Evolutionary conservation across 352 stramenopile species (phyloP).

Genomic region (Phytophthora pistaciae): DNA sequence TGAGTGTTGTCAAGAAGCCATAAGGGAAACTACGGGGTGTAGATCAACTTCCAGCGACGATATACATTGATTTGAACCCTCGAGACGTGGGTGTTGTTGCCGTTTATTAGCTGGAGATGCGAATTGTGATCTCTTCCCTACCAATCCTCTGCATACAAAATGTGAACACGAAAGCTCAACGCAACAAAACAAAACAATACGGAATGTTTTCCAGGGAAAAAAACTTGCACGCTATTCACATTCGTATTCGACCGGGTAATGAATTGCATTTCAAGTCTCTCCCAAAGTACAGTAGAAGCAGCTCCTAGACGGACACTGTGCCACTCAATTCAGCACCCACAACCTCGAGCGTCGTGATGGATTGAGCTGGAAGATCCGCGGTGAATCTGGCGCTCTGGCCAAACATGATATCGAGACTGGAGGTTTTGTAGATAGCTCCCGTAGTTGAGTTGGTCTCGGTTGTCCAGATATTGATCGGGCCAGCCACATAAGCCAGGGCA

Average conservation of each 20-base stretch:
- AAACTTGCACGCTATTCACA: neutral
- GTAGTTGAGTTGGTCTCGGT: slow-evolving; percentile 12
- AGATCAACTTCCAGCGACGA: slow-evolving; percentile 1
- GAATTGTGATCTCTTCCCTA: neutral
- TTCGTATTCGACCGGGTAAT: neutral
- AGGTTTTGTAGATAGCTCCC: slow-evolving; percentile 19
- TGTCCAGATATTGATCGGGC: slow-evolving; percentile 17
- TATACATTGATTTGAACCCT: neutral
- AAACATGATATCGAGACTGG: slow-evolving; percentile 10
- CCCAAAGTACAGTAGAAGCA: neutral
- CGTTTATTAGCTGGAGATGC: neutral
- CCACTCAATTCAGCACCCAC: slow-evolving; percentile 9
- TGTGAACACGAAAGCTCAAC: too few species aligned
- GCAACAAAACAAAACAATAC: too few species aligned
- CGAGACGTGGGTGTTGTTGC: neutral
- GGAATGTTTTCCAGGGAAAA: too few species aligned
- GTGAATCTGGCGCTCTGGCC: slow-evolving; percentile 16
- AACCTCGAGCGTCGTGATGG: slow-evolving; percentile 19
- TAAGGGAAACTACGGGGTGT: slow-evolving; percentile 13
- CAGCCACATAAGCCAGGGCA: neutral
- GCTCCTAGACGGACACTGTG: neutral
- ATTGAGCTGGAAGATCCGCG: slow-evolving; percentile 11
- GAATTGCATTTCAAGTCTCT: neutral
- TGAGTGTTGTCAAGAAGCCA: slow-evolving; percentile 93
- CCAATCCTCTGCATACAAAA: neutral